Evolutionary conservation across 2,329 filamentous ascomycete genomes (phyloP), one percentile per base, ranked within the genome.

Genomic region (Aspergillus texensis): DNA sequence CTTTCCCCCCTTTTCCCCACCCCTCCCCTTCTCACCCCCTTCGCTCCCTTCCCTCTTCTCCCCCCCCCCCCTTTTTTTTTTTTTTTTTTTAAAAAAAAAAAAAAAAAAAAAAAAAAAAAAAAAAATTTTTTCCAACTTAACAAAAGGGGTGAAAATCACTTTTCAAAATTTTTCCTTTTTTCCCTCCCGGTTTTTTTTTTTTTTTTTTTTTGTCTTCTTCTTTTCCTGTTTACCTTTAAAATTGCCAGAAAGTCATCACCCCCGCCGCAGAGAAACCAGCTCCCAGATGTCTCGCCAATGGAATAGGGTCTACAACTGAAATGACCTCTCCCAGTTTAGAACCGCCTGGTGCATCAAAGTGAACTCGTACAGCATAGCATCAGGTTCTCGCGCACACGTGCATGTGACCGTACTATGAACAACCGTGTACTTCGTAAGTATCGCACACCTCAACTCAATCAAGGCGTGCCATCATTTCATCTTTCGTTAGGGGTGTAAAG

Each of bases 381-480:
- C 68, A 70, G 69, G 74, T 72, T 67, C 67, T 74, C 71, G 70
- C 66, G 67, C 67, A 71, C 66, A 63, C 61, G 67, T 72, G 73
- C 71, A 74, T 69, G 65, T 69, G 67, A 72, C 70, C 75, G 74
- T 73, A 75, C 74, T 70, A 70, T 67, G 71, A 75, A 75, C 71
- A 76, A 68, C 75, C 71, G 69, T 79, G 67, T 71, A 72, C 68
- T 72, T 80, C 76, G 70, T 78, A 68, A 76, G 65, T 70, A 70
- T 69, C 65, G 65, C 67, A 65, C 67, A 54, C 62, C 65, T 73
- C 74, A 72, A 76, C 80, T 94, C 91, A 99, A 82, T 99, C 95
- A 80, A 99, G 85, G 80, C 94, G 93, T 64, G 95, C 95, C 83
- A 97, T 92, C 95, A 99, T 98, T 79, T 97, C 93, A 74, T 95